Conservation (phyloP, 305 asterid genomes). For the Euphrasia arctica region DNA sequence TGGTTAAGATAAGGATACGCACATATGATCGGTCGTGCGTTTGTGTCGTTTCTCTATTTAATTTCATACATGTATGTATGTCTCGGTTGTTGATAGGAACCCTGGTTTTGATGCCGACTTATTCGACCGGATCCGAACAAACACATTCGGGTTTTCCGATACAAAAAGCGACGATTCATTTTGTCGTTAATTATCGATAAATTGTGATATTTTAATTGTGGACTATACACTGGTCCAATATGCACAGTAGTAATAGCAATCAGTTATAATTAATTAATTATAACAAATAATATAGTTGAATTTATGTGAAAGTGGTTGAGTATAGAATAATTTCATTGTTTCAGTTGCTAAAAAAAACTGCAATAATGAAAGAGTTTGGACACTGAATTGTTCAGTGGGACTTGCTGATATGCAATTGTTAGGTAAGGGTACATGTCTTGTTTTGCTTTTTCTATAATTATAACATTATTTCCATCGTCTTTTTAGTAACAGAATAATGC, state of each 20-base stretch:
- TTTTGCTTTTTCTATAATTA: slow-evolving; percentile 1
- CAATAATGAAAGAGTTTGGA: slow-evolving; percentile 11
- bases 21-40: slow-evolving; percentile 26
- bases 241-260: background rate
- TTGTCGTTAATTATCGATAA: too few relatives aligned
- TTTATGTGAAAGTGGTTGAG: slow-evolving; percentile 6
- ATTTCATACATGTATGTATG: slow-evolving; percentile 23
- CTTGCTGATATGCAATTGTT: slow-evolving; percentile 30
- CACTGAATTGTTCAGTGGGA: slow-evolving; percentile 21
- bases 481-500: background rate
- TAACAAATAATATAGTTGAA: background rate
- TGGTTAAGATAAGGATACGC: slow-evolving; percentile 33
- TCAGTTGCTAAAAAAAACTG: slow-evolving; percentile 1
- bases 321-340: slow-evolving; percentile 24
- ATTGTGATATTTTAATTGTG: too few relatives aligned
- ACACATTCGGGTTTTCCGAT: too few relatives aligned
- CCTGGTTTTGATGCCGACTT: background rate
- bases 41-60: slow-evolving; percentile 30
- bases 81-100: slow-evolving; percentile 15
- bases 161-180: too few relatives aligned
- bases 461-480: slow-evolving; percentile 3
- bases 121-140: background rate
- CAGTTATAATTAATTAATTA: background rate
- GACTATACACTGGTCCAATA: background rate
- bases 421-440: slow-evolving; percentile 36